A percentile compares a stretch with the other conserved stretches of the same genome.
These are phyloP conservation scores for Salix caprea DNA, from an alignment of 345 rosid genomes.

Conservation along the genomic window DNA sequence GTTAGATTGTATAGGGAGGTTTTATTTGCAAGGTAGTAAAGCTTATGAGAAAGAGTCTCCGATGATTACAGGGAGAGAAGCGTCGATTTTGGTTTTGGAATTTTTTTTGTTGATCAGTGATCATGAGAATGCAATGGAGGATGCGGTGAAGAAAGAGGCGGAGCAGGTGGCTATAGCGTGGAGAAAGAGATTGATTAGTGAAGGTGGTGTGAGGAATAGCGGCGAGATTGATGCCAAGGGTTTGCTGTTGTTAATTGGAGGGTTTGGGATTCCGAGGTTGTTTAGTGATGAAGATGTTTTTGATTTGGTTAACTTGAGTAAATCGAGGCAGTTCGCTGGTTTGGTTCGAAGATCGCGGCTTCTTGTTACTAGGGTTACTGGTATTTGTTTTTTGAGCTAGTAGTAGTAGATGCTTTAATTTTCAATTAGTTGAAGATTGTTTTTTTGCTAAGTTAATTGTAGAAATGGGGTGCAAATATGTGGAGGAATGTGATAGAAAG, in stretches of 20 bases:
- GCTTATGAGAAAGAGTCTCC: constrained; percentile 47
- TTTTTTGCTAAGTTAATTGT: neutral
- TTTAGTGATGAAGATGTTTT: constrained; percentile 48
- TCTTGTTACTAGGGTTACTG: constrained; percentile 49
- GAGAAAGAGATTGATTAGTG: constrained; percentile 58
- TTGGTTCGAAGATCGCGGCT: constrained; percentile 43
- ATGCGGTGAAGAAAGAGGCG: constrained; percentile 35
- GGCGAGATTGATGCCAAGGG: constrained; percentile 58
- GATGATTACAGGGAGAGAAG: constrained; percentile 45
- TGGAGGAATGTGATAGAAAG: neutral
- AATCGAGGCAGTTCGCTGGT: constrained; percentile 31
- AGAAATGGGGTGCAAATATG: neutral
- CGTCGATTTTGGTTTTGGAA: constrained; percentile 54
- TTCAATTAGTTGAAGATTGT: neutral
- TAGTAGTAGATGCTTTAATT: neutral
- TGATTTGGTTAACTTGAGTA: constrained; percentile 47
- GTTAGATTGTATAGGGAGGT: constrained; percentile 64
- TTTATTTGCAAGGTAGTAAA: constrained; percentile 52
- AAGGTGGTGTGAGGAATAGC: constrained; percentile 56
- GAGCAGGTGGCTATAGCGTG: constrained; percentile 50
- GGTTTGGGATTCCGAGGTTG: constrained; percentile 58
- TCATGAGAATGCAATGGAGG: constrained; percentile 8
- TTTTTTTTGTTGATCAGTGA: constrained; percentile 37
- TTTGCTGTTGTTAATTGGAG: constrained; percentile 57
- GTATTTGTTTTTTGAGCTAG: constrained; percentile 18